Percentiles rank a stretch among this genome's conserved stretches.
phyloP scores from a whole-genome alignment of 306 rosid species.

The Prunus fruticosa region DNA sequence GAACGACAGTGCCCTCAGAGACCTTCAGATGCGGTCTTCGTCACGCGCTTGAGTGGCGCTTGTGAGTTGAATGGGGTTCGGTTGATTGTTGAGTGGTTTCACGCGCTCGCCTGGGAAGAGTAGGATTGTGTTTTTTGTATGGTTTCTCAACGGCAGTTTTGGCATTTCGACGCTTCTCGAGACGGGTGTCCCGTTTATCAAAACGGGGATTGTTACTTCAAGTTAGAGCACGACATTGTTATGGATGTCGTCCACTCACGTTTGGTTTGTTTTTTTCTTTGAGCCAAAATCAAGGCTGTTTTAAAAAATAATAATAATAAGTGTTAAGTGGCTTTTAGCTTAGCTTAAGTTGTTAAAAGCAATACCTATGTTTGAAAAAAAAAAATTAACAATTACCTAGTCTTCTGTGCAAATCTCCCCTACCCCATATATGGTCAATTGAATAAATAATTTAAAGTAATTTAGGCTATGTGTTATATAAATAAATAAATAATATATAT shows the following conservation, averaged over 20 bases:
- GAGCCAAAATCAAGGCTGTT: not conserved
- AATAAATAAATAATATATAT: too few species aligned
- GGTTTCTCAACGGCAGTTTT: not conserved
- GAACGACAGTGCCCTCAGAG: not conserved
- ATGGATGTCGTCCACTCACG: not conserved
- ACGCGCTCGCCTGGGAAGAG: not conserved
- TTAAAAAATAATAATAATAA: too few species aligned
- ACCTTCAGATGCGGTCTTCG: not conserved
- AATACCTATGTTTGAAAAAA: too few species aligned
- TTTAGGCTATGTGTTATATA: too few species aligned
- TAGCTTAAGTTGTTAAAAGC: too few species aligned
- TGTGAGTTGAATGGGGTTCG: not conserved
- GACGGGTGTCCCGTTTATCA: conserved; percentile 28
- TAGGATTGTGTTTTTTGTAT: not conserved
- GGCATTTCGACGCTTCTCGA: conserved; percentile 4
- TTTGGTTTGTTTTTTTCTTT: too few species aligned
- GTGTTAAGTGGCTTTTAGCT: too few species aligned
- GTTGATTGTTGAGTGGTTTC: not conserved
- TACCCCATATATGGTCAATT: too few species aligned
- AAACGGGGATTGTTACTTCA: not conserved
- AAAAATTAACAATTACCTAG: too few species aligned
- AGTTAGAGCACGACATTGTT: not conserved
- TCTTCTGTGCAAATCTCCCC: too few species aligned
- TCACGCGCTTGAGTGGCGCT: conserved; percentile 10
- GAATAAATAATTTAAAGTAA: too few species aligned